Conservation (phyloP, 1,284 basidiomycete species). For the Tilletia caries region DNA sequence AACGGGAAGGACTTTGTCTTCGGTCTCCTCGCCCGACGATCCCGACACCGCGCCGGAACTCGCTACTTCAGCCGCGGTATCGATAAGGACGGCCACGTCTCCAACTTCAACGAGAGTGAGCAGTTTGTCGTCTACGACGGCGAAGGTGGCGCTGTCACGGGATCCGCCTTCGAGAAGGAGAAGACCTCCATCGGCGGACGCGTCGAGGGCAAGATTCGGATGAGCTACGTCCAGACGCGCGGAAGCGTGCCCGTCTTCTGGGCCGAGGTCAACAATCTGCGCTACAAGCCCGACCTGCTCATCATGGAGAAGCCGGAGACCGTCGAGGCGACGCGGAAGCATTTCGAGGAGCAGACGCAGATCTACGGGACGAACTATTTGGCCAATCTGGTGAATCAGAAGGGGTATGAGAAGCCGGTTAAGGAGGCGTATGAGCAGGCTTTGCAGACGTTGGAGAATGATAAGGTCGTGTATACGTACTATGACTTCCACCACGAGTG, state of each 20-base stretch:
- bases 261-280: slow-evolving; percentile 93
- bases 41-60: slow-evolving; percentile 88
- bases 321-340: slow-evolving; percentile 67
- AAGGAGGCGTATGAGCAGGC: slow-evolving; percentile 91
- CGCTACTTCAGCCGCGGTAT: slow-evolving; percentile 95
- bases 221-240: slow-evolving; percentile 76
- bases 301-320: slow-evolving; percentile 88
- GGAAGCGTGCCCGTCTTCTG: slow-evolving; percentile 93
- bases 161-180: slow-evolving; percentile 6
- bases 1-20: slow-evolving; percentile 78
- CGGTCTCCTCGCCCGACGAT: slow-evolving; percentile 85
- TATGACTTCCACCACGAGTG: slow-evolving; percentile 99
- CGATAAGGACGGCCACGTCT: slow-evolving; percentile 63
- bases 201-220: slow-evolving; percentile 64
- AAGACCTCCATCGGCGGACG: slow-evolving; percentile 27
- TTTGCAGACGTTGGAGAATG: slow-evolving; percentile 63
- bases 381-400: slow-evolving; percentile 92
- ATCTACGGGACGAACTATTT: slow-evolving; percentile 77
- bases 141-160: slow-evolving; percentile 2
- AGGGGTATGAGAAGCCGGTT: slow-evolving; percentile 88
- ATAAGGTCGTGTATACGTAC: slow-evolving; percentile 81
- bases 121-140: slow-evolving; percentile 60
- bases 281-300: slow-evolving; percentile 95
- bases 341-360: slow-evolving; percentile 71
- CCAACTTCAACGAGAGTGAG: slow-evolving; percentile 58